A percentile compares a stretch with the other conserved stretches of the same genome.
These are phyloP conservation scores for Trametes punicea DNA, from an alignment of 768 basidiomycete genomes.

Conservation along the genomic window DNA sequence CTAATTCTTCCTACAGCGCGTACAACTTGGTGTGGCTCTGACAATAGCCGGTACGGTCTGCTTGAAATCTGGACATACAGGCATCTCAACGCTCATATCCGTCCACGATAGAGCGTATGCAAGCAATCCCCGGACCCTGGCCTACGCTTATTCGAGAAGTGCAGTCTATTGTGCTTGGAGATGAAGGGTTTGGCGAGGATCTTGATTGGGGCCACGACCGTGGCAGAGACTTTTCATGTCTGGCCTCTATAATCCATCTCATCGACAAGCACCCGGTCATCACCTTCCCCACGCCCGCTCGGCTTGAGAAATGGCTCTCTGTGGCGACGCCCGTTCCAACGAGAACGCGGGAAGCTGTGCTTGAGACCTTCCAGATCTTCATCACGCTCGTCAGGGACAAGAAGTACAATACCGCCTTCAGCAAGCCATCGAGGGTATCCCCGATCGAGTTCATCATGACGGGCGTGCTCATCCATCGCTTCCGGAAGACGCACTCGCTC, in stretches of 20 bases:
- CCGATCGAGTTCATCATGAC: slow-evolving; percentile 69
- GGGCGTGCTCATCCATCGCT: slow-evolving; percentile 49
- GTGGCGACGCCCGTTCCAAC: slow-evolving; percentile 25
- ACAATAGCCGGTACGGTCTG: slow-evolving; percentile 54
- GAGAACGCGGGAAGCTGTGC: slow-evolving; percentile 33
- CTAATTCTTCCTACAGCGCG: slow-evolving; percentile 43
- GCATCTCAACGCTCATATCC: not conserved
- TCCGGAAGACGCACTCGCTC: slow-evolving; percentile 37
- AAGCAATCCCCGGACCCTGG: slow-evolving; percentile 59
- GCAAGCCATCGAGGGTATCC: slow-evolving; percentile 40
- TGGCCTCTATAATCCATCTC: slow-evolving; percentile 32
- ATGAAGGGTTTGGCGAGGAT: slow-evolving; percentile 34
- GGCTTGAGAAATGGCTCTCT: slow-evolving; percentile 31
- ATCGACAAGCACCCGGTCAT: slow-evolving; percentile 24
- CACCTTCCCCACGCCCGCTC: slow-evolving; percentile 17
- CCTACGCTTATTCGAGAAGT: slow-evolving; percentile 56
- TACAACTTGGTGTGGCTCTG: slow-evolving; percentile 73
- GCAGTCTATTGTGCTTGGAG: slow-evolving; percentile 43
- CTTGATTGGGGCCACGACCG: slow-evolving; percentile 38
- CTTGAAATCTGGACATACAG: not conserved
- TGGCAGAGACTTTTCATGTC: slow-evolving; percentile 36
- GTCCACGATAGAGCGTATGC: slow-evolving; percentile 53
- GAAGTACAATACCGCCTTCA: slow-evolving; percentile 36
- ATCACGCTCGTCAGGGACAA: slow-evolving; percentile 41
- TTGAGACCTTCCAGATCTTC: slow-evolving; percentile 48